Base-by-base conservation (phyloP, 176 grass and related monocot species). In the Avena atlantica region DNA sequence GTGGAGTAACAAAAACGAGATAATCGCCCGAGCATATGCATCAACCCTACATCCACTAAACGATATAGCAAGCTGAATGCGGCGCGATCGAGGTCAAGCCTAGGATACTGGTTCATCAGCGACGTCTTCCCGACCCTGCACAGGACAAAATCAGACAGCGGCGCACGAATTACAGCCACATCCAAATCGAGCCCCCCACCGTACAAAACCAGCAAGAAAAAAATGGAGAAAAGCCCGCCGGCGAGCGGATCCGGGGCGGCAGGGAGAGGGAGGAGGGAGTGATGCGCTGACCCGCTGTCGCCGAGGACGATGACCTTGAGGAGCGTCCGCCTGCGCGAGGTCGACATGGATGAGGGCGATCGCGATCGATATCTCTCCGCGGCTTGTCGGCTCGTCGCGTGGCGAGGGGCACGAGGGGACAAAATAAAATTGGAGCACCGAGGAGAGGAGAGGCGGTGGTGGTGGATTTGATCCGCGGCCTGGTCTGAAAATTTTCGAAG, bases 31-130 rank as follows among this genome's bases (percentile, higher is more conserved):
- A 0, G 12, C 67, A 11, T 40, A 55, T 8, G 62, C 49, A 25
- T 53, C 73, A 78, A 69, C 9, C 29, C 29, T 50, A 7, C 12
- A 47, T 12, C n/a, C n/a, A 57, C 68, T 37, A 29, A 61, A 4
- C 13, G 47, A 8, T 2, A 49, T 16, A 50, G 12, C 50, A 21
- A 49, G 19, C 37, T 58, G 67, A 87, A 84, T 77, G 81, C 59
- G 29, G 76, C 6, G 10, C 80, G 3, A 36, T 53, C 12, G 49
- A 9, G 49, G 12, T 14, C 31, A 79, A 88, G 36, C 0, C 76
- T 84, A 94, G 94, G 97, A 97, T 99, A 97, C 97, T 97, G 97
- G 71, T 99, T 97, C 97, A 99, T 99, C 81, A 99, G 79, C 74
- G 97, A 97, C 79, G 97, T 99, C 94, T 99, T 99, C 27, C 97